Evolutionary conservation across 495 filamentous ascomycete species (phyloP), one percentile per base, ranked within the genome.

Genomic region (Xylaria longipes): DNA sequence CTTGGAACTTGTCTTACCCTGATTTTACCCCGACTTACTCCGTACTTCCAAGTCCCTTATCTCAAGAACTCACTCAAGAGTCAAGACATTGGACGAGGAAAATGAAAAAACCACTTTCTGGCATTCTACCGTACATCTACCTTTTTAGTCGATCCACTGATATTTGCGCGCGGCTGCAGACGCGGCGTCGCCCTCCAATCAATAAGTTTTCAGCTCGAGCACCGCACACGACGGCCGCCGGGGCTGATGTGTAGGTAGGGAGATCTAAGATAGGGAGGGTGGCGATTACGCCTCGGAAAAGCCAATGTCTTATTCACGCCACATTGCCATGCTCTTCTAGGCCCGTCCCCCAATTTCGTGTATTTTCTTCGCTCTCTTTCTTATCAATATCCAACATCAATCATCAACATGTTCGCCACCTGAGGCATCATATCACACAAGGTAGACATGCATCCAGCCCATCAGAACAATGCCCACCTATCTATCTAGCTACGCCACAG

Each of bases 161-260:
- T 17, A 27, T 31, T 68, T 58, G 67, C 67, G 67, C 67, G 67
- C 67, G 54, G 67, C 43, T 60, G 66, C 66, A 46, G 41, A 58
- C 15, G 66, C 54, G 52, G 50, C 66, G 50, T 31, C 37, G 15
- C 27, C 50, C 52, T 60, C 54, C 67, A 69, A 69, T 48, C 67
- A 69, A 22, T 25, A 20, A 31, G 22, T 60, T 60, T 69, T 61
- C 56, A 60, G 54, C 56, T 61, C 39, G 50, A 29, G 5, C 29
- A 41, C n/a, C 8, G 27, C 43, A 22, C 8, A 64, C 25, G 37
- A 65, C 27, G 15, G 17, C 31, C 43, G 20, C 31, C 43, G 31
- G 4, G 37, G 63, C 29, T 48, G 39, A 48, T 27, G 25, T 22
- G 20, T 58, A 58, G 5, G 27, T 54, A 57, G 12, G 57, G 27